Base-by-base conservation (phyloP, 331 rosid genomes). In the Erythrophleum ivorense region DNA sequence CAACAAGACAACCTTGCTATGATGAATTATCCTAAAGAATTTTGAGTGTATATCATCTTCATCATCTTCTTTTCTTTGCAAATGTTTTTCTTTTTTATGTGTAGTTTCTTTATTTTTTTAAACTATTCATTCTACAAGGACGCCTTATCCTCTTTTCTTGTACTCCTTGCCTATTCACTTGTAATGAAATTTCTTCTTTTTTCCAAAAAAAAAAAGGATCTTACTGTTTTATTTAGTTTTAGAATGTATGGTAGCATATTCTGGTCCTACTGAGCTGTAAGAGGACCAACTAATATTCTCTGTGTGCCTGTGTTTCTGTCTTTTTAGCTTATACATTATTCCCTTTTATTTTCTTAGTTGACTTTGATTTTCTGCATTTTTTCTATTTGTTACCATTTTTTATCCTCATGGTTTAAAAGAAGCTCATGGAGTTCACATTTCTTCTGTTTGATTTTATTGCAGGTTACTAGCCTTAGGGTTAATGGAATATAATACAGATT, bases 401-500 rank as follows among this genome's bases (percentile, higher is more conserved):
- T 72, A 24, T 83, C 69, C 68, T 73, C 11, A 8, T 71, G 59
- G 75, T 55, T 59, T 57, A 76, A 45, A 65, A 71, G 9, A 62
- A 76, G 68, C 58, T 72, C 43, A 52, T 19, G 60, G 40, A 52
- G 62, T 70, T 66, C 45, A 19, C 78, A 40, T 67, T 65, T 57
- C 74, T 65, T 75, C 18, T 31, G 24, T 83, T 59, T 82, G 79
- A 77, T 75, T 73, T 43, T 58, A 24, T 85, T 87, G 75, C 93
- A 91, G 98, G 80, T 85, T 96, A 80, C 85, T 94, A 75, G 98
- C 97, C 70, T 84, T 96, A 63, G 98, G 99, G 70, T 82, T 94
- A 83, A 80, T 92, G 92, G 98, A 96, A 83, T 93, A 88, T 79
- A 96, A 96, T 85, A 94, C 92, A 15, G 97, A 96, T 79, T 96